phyloP scores from a whole-genome alignment of 2,329 filamentous ascomycete genomes.

The Leptodontidium sp. region DNA sequence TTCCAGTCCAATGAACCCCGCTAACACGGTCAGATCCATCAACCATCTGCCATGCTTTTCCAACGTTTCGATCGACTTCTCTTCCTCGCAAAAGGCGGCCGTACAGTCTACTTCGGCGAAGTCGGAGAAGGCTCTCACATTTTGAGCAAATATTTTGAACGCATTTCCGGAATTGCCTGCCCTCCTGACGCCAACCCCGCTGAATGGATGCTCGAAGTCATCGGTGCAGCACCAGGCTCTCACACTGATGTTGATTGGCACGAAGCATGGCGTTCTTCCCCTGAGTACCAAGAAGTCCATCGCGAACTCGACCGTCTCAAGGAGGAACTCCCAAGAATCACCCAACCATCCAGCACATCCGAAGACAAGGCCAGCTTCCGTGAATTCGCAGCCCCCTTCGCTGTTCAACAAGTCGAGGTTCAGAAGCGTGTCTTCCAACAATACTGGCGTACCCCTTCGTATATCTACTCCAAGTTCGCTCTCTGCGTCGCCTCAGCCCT shows the following conservation, averaged over 20 bases:
- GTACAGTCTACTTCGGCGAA: constrained; percentile 82
- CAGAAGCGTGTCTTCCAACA: constrained; percentile 65
- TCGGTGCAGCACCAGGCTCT: constrained; percentile 66
- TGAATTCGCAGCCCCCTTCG: constrained; percentile 69
- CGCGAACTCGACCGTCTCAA: constrained; percentile 63
- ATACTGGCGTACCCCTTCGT: constrained; percentile 72
- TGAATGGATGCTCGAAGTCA: constrained; percentile 77
- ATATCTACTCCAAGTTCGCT: constrained; percentile 50
- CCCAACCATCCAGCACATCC: constrained; percentile 28
- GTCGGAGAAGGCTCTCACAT: constrained; percentile 74
- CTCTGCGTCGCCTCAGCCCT: constrained; percentile 49
- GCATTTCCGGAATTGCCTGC: constrained; percentile 70
- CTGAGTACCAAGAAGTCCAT: constrained; percentile 51
- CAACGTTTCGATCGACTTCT: constrained; percentile 85
- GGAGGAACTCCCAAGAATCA: constrained; percentile 50
- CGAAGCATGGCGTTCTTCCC: constrained; percentile 64
- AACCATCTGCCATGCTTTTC: constrained; percentile 92
- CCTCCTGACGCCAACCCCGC: constrained; percentile 78
- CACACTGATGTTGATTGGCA: constrained; percentile 69
- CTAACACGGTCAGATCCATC: constrained; percentile 69
- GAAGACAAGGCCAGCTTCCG: constrained; percentile 58
- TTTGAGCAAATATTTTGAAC: constrained; percentile 78
- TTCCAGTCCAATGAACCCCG: neutral
- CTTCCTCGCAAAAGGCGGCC: constrained; percentile 78
- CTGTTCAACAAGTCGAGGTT: constrained; percentile 61